Conservation (phyloP, 192 early-diverging fungal genomes). For the Dimargaris cristalligena region DNA sequence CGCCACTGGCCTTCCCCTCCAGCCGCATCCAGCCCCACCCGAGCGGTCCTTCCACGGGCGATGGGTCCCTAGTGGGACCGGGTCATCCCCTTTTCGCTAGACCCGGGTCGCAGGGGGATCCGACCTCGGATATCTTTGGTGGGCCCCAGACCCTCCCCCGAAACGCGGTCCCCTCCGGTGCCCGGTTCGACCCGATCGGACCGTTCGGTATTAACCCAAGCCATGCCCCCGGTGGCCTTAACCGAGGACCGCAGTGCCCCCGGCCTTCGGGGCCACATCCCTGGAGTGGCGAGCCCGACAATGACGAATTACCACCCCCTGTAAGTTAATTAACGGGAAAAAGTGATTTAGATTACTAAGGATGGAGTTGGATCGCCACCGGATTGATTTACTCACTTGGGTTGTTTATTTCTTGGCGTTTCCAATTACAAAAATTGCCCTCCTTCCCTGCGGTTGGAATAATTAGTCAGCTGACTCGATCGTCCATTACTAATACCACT, state of each 20-base stretch:
- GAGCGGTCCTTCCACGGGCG: too few species aligned
- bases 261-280: not conserved
- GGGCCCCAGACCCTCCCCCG: conserved; percentile 43
- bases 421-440: not conserved
- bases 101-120: conserved; percentile 15
- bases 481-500: too few species aligned
- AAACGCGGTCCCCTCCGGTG: conserved; percentile 65
- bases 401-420: too few species aligned
- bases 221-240: conserved; percentile 1
- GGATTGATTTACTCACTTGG: too few species aligned
- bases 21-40: too few species aligned
- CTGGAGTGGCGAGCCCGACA: conserved; percentile 4
- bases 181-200: conserved; percentile 80
- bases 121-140: conserved; percentile 28
- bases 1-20: too few species aligned
- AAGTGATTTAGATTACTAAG: too few species aligned
- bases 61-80: conserved; percentile 77
- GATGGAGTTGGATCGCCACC: too few species aligned
- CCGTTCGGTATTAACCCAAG: conserved; percentile 47
- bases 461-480: too few species aligned
- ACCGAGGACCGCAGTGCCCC: not conserved
- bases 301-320: conserved; percentile 8
- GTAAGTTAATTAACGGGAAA: too few species aligned
- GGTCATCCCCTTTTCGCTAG: conserved; percentile 74
- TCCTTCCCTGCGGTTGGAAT: not conserved